phyloP scores from a whole-genome alignment of 495 filamentous ascomycete species.

The Talaromyces stipitatus region DNA sequence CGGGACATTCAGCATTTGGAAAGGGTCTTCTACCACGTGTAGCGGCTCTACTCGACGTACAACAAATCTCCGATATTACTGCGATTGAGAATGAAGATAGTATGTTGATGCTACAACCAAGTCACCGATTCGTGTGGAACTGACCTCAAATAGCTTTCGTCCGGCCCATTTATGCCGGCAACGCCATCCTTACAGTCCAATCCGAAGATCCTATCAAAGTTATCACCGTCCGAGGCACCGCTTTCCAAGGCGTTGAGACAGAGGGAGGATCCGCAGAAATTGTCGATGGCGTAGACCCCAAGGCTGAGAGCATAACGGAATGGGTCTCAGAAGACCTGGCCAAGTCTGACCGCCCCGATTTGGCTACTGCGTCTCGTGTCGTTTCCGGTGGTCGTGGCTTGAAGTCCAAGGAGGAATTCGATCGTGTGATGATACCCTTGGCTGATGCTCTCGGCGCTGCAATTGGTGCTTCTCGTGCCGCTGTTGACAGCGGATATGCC shows the following conservation, averaged over 20 bases:
- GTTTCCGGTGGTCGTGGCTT: constrained; percentile 92
- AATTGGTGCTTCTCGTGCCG: constrained; percentile 88
- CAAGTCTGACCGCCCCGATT: constrained; percentile 90
- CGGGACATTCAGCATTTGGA: constrained; percentile 90
- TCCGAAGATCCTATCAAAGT: constrained; percentile 80
- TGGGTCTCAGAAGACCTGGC: constrained; percentile 93
- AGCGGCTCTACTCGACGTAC: constrained; percentile 85
- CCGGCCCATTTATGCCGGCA: constrained; percentile 94
- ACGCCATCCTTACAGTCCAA: constrained; percentile 95
- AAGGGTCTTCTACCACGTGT: constrained; percentile 94
- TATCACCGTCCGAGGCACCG: constrained; percentile 86
- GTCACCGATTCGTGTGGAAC: background rate
- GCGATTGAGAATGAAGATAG: constrained; percentile 81
- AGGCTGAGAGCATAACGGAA: constrained; percentile 61
- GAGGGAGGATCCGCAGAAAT: constrained; percentile 44
- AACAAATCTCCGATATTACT: constrained; percentile 90
- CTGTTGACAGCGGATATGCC: constrained; percentile 96
- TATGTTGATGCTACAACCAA: constrained; percentile 21
- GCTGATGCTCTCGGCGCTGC: constrained; percentile 89
- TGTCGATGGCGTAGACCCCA: constrained; percentile 43
- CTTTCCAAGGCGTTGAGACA: constrained; percentile 55
- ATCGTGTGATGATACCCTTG: constrained; percentile 80
- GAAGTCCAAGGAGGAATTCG: constrained; percentile 96
- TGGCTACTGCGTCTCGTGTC: constrained; percentile 77
- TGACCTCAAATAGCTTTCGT: constrained; percentile 57